Base-by-base conservation (phyloP, 306 rosid species). In the Dalbergia cultrata region DNA sequence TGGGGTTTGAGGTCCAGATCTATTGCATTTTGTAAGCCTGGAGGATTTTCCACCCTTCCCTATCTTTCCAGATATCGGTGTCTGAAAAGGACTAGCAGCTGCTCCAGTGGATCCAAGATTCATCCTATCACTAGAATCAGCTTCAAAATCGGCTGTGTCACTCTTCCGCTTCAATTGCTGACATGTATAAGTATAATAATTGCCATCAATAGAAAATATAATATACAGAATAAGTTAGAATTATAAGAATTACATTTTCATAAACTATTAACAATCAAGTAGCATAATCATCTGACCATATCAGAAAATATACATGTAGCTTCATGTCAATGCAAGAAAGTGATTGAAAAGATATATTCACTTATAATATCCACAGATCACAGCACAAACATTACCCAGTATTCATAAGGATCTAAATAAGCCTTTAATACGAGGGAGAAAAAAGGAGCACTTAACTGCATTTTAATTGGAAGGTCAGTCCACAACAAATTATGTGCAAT, bases 131-230 rank as follows among this genome's bases (percentile, higher is more conserved):
- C 83, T 63, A 44, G 95, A 88, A 79, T 93, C 94, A 33, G 87
- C 93, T 88, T 93, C 96, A 72, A 81, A 83, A 73, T 86, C 88
- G 10, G 87, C 88, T 22, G 63, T 39, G 19, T 88, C 88, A 85
- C 82, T 90, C 90, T 91, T 95, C 90, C 96, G 77, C 92, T 95
- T 95, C 80, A 89, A 80, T 82, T 76, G 96, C 91, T 86, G 87
- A 76, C 66, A 82, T 57, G 81, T 72, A 52, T 52, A 37, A 39
- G 83, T 31, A 80, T 67, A 67, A 69, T 70, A 33, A 17, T 61
- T 61, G 67, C 45, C 35, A 57, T 34, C 70, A 72, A 52, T 71
- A 50, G 17, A 67, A 67, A 80, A 72, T 18, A 66, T 12, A 44
- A 60, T 67, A 49, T n/a, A 60, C 10, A 67, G 22, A 34, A 78